Evolutionary conservation across 2,329 filamentous ascomycete genomes (phyloP), one percentile per base, ranked within the genome.

Genomic region (Cryphonectria japonica): DNA sequence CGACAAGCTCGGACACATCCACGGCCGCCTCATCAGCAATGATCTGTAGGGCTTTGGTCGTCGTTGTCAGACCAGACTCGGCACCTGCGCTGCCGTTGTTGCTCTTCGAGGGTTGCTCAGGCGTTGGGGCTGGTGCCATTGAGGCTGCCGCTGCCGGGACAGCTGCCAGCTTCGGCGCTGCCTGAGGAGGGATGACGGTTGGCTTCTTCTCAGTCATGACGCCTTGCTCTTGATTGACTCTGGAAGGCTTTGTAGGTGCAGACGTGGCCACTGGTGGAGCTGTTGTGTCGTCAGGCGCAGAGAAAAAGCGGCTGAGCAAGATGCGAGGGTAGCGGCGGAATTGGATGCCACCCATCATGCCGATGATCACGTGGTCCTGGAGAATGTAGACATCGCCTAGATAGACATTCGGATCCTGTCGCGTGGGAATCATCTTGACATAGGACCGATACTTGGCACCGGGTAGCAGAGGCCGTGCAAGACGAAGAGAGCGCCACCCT

Each of bases 1-100:
- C 79, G 0, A 72, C 65, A 54, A 83, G 75, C n/a, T 89, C 86
- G 16, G 84, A 81, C 60, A 85, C 79, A 39, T 86, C 84, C 64
- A 89, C 84, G 71, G 84, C 87, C 80, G 88, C 87, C 76, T 90
- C 87, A 69, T 84, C 83, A 4, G 87, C 85, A 67, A 90, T 83
- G 71, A 81, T 74, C 13, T 66, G 54, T 16, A 81, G 66, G 19
- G 79, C 78, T 67, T 77, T 76, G 59, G 57, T 11, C 26, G 52
- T 57, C 3, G 50, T 54, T 26, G 52, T 57, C 50, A 22, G n/a
- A 11, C n/a, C 50, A 26, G 50, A 26, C n/a, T 54, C 50, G 50
- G 22, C 22, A 7, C 50, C 13, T 8, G 50, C 22, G n/a, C 50
- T 14, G 50, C 5, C 14, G 3, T 1, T 29, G 50, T 14, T 26